phyloP scores from a whole-genome alignment of 1,284 basidiomycete genomes.

The Trametes sp. region DNA sequence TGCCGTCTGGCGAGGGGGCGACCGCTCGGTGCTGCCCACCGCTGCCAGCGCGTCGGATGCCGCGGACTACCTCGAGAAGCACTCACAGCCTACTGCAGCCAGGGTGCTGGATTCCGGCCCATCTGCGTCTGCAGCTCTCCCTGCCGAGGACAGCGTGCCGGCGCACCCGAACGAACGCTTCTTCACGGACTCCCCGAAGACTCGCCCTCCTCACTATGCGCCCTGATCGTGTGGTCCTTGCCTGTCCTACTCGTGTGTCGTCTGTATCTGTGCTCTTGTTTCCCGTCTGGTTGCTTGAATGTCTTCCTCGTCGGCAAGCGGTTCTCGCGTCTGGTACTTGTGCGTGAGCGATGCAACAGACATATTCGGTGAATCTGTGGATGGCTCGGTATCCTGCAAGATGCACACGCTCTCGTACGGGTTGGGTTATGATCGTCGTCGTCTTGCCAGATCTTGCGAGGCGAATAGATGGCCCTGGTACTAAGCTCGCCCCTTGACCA shows the following conservation, averaged over 20 bases:
- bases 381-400: no score
- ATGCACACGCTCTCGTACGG: no score
- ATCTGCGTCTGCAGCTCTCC: not conserved
- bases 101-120: not conserved
- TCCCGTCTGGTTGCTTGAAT: not conserved
- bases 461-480: no score
- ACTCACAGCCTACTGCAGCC: not conserved
- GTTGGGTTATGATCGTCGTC: no score
- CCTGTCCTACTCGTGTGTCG: not conserved
- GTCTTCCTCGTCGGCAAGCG: not conserved
- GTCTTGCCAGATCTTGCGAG: no score
- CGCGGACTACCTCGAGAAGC: not conserved
- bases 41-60: not conserved
- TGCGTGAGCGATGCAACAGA: not conserved
- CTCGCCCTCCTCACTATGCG: conserved; percentile 5
- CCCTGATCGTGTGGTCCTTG: conserved; percentile 1
- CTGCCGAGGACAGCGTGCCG: not conserved
- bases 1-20: conserved; percentile 11
- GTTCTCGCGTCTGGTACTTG: no score
- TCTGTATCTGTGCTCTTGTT: not conserved
- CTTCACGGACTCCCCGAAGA: not conserved
- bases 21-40: not conserved
- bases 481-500: no score
- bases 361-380: no score
- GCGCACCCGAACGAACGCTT: conserved; percentile 4